Conservation (phyloP, 2,329 filamentous ascomycete genomes). For the Boeremia exigua region DNA sequence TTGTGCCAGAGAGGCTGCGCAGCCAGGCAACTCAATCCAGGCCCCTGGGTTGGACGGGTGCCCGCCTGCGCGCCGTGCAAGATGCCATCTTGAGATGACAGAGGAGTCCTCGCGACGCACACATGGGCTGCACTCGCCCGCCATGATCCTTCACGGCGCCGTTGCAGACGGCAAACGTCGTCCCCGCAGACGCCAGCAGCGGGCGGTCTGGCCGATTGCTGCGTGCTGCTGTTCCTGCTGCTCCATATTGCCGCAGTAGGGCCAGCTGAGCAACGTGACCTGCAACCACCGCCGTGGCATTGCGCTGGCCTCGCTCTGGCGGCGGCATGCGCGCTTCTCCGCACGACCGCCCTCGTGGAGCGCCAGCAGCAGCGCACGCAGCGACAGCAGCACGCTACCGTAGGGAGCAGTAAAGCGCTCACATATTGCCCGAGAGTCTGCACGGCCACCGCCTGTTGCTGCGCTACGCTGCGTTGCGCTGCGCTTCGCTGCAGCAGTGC, state of each 20-base stretch:
- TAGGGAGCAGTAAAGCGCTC: constrained; percentile 16
- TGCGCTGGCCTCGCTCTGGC: constrained; percentile 3
- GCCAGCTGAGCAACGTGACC: constrained; percentile 24
- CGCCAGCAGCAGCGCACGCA: constrained; percentile 10
- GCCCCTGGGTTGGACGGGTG: constrained; percentile 27
- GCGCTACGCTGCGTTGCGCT: not conserved
- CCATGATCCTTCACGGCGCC: constrained; percentile 16
- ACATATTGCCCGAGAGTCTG: constrained; percentile 34
- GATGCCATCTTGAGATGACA: constrained; percentile 19
- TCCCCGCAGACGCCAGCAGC: constrained; percentile 18
- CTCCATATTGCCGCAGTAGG: constrained; percentile 8
- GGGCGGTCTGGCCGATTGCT: not conserved
- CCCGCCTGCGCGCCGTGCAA: constrained; percentile 31
- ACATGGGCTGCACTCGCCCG: constrained; percentile 14
- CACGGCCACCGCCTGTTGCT: constrained; percentile 27
- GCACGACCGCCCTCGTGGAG: constrained; percentile 12
- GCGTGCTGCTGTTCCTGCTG: not conserved
- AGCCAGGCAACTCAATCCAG: constrained; percentile 20
- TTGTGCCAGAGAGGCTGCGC: constrained; percentile 25
- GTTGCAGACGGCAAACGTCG: constrained; percentile 32
- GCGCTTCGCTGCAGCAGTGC: not conserved
- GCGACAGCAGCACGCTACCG: constrained; percentile 16
- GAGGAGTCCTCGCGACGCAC: constrained; percentile 24
- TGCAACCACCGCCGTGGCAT: constrained; percentile 27
- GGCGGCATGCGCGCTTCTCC: constrained; percentile 31